These are phyloP conservation scores for Hypholoma fasciculare DNA, from an alignment of 768 basidiomycete genomes.

Conservation along the genomic window DNA sequence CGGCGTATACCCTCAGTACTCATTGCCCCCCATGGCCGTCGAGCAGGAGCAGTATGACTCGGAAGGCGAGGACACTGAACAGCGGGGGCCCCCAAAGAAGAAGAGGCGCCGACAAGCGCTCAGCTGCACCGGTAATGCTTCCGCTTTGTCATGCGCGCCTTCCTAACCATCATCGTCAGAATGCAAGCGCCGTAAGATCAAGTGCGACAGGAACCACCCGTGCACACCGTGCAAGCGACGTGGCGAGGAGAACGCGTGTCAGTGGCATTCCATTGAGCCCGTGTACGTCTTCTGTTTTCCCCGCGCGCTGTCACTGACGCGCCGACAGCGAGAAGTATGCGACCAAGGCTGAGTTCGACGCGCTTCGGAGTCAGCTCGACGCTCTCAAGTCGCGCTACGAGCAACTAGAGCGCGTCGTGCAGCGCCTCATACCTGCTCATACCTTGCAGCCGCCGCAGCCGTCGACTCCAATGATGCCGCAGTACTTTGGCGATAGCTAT, in stretches of 20 bases:
- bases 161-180: slow-evolving; percentile 40
- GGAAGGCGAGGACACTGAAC: slow-evolving; percentile 54
- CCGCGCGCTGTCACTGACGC: slow-evolving; percentile 12
- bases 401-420: slow-evolving; percentile 56
- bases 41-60: slow-evolving; percentile 45
- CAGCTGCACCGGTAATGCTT: slow-evolving; percentile 75
- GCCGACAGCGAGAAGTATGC: slow-evolving; percentile 74
- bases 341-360: slow-evolving; percentile 74
- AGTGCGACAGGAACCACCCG: slow-evolving; percentile 83
- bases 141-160: slow-evolving; percentile 13
- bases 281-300: slow-evolving; percentile 53
- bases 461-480: slow-evolving; percentile 24
- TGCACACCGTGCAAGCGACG: slow-evolving; percentile 80
- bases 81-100: slow-evolving; percentile 72
- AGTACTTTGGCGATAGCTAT: neutral
- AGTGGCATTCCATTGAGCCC: slow-evolving; percentile 83
- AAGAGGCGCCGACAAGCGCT: slow-evolving; percentile 80
- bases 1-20: slow-evolving; percentile 6
- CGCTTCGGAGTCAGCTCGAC: slow-evolving; percentile 61
- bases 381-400: slow-evolving; percentile 68
- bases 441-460: slow-evolving; percentile 10
- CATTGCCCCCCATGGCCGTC: slow-evolving; percentile 18
- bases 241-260: slow-evolving; percentile 78
- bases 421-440: slow-evolving; percentile 38
- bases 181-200: slow-evolving; percentile 86